Conservation (phyloP, 768 basidiomycete genomes). For the Rhodotorula graminis region DNA sequence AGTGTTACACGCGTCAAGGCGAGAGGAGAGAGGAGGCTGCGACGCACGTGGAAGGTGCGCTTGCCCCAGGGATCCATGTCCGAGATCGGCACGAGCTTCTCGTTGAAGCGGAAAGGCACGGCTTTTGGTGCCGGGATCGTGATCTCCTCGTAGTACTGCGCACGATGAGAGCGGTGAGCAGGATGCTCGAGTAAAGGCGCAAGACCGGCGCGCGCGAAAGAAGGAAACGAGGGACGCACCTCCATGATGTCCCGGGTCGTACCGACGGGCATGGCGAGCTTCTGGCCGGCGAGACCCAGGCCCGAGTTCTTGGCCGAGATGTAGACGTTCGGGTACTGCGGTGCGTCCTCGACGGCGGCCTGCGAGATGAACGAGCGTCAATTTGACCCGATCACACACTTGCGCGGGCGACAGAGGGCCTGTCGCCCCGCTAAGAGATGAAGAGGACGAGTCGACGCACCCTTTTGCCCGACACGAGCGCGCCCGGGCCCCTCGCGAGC, state of each 20-base stretch:
- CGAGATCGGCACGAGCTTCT: constrained; percentile 64
- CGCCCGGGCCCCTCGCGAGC: constrained; percentile 26
- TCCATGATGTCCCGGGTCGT: constrained; percentile 65
- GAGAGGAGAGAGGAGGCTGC: too few relatives aligned
- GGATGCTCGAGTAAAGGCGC: neutral
- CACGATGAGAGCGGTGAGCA: neutral
- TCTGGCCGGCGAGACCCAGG: constrained; percentile 68
- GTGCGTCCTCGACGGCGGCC: constrained; percentile 46
- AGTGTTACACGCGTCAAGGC: neutral
- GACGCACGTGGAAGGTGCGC: constrained; percentile 75
- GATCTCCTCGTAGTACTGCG: constrained; percentile 81
- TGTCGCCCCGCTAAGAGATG: too few relatives aligned
- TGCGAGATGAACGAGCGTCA: constrained; percentile 3
- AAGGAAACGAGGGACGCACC: constrained; percentile 50
- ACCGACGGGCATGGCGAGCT: constrained; percentile 75
- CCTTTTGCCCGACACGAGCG: constrained; percentile 18
- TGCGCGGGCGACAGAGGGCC: too few relatives aligned
- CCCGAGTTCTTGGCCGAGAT: constrained; percentile 58
- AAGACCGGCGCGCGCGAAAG: neutral
- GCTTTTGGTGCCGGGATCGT: constrained; percentile 75
- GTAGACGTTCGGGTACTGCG: constrained; percentile 77
- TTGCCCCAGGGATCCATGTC: constrained; percentile 71
- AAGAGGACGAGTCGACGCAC: neutral
- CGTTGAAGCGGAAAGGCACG: constrained; percentile 66
- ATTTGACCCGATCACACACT: too few relatives aligned